Evolutionary conservation across 2,329 filamentous ascomycete genomes (phyloP).

Genomic region (Venturia pyrina): DNA sequence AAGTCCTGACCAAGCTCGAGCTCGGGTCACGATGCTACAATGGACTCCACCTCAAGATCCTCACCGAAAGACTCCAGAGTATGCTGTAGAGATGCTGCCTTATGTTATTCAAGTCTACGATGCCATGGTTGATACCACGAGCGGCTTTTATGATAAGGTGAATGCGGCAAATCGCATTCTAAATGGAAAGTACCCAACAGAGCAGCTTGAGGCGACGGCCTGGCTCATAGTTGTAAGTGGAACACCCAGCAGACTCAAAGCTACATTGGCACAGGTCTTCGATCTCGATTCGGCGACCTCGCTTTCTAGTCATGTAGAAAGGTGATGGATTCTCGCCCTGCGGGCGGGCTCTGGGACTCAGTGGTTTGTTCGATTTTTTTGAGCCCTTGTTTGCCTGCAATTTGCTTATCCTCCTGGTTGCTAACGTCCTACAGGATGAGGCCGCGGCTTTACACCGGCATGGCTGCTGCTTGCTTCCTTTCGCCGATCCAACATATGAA

Average conservation of each 20-base stretch:
- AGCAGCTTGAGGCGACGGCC: neutral
- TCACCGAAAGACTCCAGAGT: neutral
- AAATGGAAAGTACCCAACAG: neutral
- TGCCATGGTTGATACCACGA: neutral
- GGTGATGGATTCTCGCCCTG: neutral
- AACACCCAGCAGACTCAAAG: neutral
- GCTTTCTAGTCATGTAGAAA: neutral
- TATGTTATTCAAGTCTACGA: slow-evolving; percentile 1
- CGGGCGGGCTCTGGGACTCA: neutral
- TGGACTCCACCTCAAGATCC: neutral
- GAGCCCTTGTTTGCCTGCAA: neutral
- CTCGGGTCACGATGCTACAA: neutral
- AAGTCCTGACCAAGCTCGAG: neutral
- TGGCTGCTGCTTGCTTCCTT: neutral
- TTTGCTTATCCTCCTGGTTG: neutral
- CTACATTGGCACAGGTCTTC: neutral
- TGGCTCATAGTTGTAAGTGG: neutral
- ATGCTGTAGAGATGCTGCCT: neutral
- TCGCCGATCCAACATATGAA: neutral
- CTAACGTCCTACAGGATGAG: neutral
- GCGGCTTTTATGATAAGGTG: neutral
- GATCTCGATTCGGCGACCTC: neutral
- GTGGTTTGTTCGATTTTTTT: neutral
- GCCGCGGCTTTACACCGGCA: neutral
- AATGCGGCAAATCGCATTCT: neutral